Conservation (phyloP, 371 early-diverging fungal species). For the Modicella reniformis region DNA sequence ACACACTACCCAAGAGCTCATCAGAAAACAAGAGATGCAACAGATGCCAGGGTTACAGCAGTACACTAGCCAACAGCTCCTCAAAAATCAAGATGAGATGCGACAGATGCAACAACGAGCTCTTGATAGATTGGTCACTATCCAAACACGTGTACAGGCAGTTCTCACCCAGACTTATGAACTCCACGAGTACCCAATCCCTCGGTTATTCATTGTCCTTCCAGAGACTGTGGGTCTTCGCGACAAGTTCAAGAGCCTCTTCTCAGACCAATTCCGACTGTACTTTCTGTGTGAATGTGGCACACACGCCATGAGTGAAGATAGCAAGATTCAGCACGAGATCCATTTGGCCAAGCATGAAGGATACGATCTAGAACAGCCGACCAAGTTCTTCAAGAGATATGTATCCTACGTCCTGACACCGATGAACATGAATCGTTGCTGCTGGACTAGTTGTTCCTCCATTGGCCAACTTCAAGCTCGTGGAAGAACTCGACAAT, state of each 20-base stretch:
- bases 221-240: neutral
- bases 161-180: conserved; percentile 17
- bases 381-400: conserved; percentile 11
- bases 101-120: conserved; percentile 8
- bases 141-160: conserved; percentile 4
- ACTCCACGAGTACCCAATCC: conserved; percentile 16
- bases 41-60: too few relatives aligned
- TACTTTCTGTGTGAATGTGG: conserved; percentile 26
- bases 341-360: conserved; percentile 20
- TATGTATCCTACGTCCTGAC: neutral
- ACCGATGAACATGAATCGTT: neutral
- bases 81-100: too few relatives aligned
- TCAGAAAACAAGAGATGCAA: too few relatives aligned
- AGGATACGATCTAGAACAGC: conserved; percentile 7
- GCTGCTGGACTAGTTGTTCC: conserved; percentile 10
- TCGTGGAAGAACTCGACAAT: neutral
- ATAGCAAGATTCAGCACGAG: neutral
- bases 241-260: too few relatives aligned
- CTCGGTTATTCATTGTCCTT: conserved; percentile 16
- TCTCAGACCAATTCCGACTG: conserved; percentile 5
- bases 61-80: too few relatives aligned
- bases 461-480: neutral
- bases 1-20: too few relatives aligned
- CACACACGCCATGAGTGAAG: neutral
- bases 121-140: neutral